Conservation (phyloP, 192 early-diverging fungal genomes). For the Linnemannia zychae region DNA sequence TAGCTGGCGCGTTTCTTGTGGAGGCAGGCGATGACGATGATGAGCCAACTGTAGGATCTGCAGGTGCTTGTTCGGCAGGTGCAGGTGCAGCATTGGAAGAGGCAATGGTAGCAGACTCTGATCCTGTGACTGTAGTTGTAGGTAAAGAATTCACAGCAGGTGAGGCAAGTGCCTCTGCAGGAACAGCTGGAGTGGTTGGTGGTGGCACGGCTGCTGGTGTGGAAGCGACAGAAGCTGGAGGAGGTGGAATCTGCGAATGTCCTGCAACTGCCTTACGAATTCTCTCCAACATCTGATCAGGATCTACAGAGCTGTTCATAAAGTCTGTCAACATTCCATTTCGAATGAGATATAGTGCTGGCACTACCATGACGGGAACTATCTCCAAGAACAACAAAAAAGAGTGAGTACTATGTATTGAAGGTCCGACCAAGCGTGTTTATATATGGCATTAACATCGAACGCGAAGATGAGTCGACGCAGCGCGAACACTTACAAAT, state of each 20-base stretch:
- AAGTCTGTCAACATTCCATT: slow-evolving; percentile 51
- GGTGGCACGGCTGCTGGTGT: background rate
- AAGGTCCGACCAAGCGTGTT: background rate
- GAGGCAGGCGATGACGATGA: background rate
- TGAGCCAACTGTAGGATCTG: background rate
- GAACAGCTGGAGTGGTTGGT: background rate
- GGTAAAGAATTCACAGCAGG: background rate
- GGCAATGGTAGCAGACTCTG: background rate
- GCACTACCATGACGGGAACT: slow-evolving; percentile 52
- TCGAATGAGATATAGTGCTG: slow-evolving; percentile 42
- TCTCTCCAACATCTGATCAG: slow-evolving; percentile 40
- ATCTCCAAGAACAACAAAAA: background rate
- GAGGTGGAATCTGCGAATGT: slow-evolving; percentile 45
- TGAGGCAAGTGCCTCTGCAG: background rate
- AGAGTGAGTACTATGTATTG: background rate
- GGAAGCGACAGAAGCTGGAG: slow-evolving; percentile 9
- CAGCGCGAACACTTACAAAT: slow-evolving; percentile 31
- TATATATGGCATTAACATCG: no score
- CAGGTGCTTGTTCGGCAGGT: background rate
- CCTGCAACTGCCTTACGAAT: slow-evolving; percentile 35
- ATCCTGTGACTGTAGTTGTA: background rate
- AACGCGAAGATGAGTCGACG: no score
- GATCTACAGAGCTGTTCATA: slow-evolving; percentile 43
- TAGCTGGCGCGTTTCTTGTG: background rate
- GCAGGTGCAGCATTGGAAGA: background rate